Conservation (phyloP, 192 early-diverging fungal genomes). For the Geranomyces variabilis region DNA sequence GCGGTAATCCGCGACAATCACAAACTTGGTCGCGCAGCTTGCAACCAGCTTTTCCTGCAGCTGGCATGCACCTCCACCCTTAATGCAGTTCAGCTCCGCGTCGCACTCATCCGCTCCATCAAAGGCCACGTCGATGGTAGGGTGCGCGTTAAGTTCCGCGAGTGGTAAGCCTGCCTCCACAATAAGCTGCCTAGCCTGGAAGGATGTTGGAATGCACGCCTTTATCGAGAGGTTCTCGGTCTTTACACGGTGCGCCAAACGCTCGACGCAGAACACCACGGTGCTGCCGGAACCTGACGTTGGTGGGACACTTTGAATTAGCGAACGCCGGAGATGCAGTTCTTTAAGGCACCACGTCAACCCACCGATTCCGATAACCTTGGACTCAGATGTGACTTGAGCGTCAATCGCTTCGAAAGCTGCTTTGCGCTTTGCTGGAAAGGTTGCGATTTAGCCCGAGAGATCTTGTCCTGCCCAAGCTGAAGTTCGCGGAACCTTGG, state of each 20-base stretch:
- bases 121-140: constrained; percentile 84
- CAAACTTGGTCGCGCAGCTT: constrained; percentile 75
- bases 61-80: constrained; percentile 93
- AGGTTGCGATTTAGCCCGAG: no score
- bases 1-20: constrained; percentile 88
- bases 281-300: constrained; percentile 57
- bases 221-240: constrained; percentile 58
- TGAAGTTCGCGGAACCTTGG: no score
- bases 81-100: constrained; percentile 85
- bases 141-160: constrained; percentile 59
- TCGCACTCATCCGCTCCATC: constrained; percentile 90
- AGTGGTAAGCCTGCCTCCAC: constrained; percentile 79
- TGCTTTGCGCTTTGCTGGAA: constrained; percentile 75
- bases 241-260: constrained; percentile 72
- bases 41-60: constrained; percentile 94
- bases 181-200: constrained; percentile 87
- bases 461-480: no score
- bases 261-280: constrained; percentile 84
- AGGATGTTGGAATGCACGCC: constrained; percentile 89
- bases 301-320: neutral
- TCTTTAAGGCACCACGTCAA: no score
- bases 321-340: neutral
- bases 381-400: constrained; percentile 69
- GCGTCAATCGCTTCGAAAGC: constrained; percentile 90
- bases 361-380: constrained; percentile 82